Evolutionary conservation across 2,329 filamentous ascomycete species (phyloP).

Genomic region (Colletotrichum euphorbiae): DNA sequence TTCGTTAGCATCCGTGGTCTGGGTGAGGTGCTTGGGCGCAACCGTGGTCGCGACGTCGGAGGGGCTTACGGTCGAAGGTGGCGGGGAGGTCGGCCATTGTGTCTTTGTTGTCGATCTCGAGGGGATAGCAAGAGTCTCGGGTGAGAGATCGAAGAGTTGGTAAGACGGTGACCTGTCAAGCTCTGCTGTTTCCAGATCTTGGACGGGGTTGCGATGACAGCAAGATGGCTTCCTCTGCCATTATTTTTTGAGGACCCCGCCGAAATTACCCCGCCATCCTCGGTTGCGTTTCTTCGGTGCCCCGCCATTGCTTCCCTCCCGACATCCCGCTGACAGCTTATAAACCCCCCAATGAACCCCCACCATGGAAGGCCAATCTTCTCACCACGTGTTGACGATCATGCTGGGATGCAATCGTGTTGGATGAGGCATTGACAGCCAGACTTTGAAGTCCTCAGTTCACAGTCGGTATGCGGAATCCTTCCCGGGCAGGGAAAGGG

Average conservation of each 20-base stretch:
- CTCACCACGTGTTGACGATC: constrained; percentile 14
- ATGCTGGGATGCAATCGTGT: background rate
- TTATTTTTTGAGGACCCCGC: constrained; percentile 32
- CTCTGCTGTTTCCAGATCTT: background rate
- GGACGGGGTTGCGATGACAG: background rate
- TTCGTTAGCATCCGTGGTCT: constrained; percentile 20
- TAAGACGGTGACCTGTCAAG: constrained; percentile 1
- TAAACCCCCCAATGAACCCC: background rate
- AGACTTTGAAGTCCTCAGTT: background rate
- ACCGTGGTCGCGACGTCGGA: background rate
- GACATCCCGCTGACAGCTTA: constrained; percentile 8
- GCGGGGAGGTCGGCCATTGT: constrained; percentile 66
- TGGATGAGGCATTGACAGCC: background rate
- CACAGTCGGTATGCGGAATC: background rate
- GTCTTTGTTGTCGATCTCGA: constrained; percentile 10
- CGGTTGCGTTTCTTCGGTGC: constrained; percentile 35
- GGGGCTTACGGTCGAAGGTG: constrained; percentile 66
- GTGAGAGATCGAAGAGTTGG: background rate
- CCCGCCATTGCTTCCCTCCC: constrained; percentile 32
- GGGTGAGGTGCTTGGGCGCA: constrained; percentile 34
- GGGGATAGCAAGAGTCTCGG: background rate
- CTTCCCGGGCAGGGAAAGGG: background rate
- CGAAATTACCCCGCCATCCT: constrained; percentile 38
- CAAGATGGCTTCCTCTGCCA: background rate
- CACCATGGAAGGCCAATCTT: constrained; percentile 11